These are phyloP conservation scores for Rhizopogon vinicolor DNA, from an alignment of 768 basidiomycete genomes.

Conservation along the genomic window DNA sequence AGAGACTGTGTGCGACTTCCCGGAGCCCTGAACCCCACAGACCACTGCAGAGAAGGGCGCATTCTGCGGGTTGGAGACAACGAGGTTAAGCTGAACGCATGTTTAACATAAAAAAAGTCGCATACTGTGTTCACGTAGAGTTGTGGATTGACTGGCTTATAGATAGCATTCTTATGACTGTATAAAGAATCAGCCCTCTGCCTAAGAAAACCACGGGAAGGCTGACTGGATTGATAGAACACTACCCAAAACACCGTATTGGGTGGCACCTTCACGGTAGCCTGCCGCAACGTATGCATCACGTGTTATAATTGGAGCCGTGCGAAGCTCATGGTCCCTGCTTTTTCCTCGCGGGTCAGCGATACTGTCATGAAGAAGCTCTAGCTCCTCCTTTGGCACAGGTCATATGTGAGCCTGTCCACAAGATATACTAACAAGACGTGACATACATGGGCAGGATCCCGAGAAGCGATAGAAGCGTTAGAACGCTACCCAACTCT, in stretches of 20 bases:
- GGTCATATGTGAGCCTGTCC: not conserved
- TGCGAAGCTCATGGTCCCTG: constrained; percentile 29
- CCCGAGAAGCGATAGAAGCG: not conserved
- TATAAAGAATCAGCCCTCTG: constrained; percentile 10
- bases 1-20: constrained; percentile 71
- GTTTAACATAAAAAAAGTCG: not conserved
- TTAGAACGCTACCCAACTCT: not conserved
- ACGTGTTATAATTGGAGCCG: constrained; percentile 49
- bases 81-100: not conserved
- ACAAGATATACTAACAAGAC: not conserved
- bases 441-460: constrained; percentile 18
- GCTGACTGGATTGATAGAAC: constrained; percentile 41
- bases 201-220: not conserved
- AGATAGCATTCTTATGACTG: constrained; percentile 27
- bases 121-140: constrained; percentile 67
- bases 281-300: constrained; percentile 39
- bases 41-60: constrained; percentile 72
- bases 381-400: constrained; percentile 24
- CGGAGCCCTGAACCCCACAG: constrained; percentile 74
- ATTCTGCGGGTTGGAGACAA: constrained; percentile 38
- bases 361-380: constrained; percentile 23
- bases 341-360: constrained; percentile 18
- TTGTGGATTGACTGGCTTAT: constrained; percentile 39
- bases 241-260: constrained; percentile 63
- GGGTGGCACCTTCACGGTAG: constrained; percentile 32